Evolutionary conservation across 1,139 yeast species (phyloP).

Genomic region (Pneumocystis murina): DNA sequence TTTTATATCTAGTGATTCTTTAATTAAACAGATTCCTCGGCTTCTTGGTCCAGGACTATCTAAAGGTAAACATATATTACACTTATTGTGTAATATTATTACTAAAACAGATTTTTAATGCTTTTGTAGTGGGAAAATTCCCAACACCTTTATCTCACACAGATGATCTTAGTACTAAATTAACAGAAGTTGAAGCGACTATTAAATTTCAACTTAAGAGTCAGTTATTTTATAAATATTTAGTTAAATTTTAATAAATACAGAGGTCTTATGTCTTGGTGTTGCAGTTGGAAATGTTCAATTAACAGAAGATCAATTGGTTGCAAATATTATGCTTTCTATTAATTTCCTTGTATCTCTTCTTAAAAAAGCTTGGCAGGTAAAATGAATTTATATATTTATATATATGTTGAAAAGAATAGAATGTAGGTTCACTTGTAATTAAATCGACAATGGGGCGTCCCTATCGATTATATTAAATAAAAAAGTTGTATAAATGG

Average conservation of each 20-base stretch:
- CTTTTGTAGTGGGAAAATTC: constrained; percentile 82
- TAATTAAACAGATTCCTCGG: constrained; percentile 99
- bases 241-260: constrained; percentile 28
- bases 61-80: constrained; percentile 30
- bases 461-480: constrained; percentile 96
- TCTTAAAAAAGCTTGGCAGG: constrained; percentile 64
- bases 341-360: constrained; percentile 98
- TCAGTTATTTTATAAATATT: constrained; percentile 38
- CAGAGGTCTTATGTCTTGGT: constrained; percentile 63
- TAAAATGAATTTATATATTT: background rate
- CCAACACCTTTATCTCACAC: constrained; percentile 99
- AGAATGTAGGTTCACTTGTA: constrained; percentile 98
- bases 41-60: constrained; percentile 99
- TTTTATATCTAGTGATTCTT: constrained; percentile 97
- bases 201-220: constrained; percentile 99
- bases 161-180: constrained; percentile 94
- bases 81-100: background rate
- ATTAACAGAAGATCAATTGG: constrained; percentile 94
- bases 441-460: constrained; percentile 99
- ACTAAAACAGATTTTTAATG: background rate
- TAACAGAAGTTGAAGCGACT: constrained; percentile 96
- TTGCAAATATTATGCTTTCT: constrained; percentile 97
- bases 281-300: constrained; percentile 97
- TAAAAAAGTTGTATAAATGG: background rate
- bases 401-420: constrained; percentile 51